A percentile compares a stretch with the other conserved stretches of the same genome.
These are phyloP conservation scores for Decorospora gaudefroyi DNA, from an alignment of 2,329 filamentous ascomycete genomes.

Conservation along the genomic window DNA sequence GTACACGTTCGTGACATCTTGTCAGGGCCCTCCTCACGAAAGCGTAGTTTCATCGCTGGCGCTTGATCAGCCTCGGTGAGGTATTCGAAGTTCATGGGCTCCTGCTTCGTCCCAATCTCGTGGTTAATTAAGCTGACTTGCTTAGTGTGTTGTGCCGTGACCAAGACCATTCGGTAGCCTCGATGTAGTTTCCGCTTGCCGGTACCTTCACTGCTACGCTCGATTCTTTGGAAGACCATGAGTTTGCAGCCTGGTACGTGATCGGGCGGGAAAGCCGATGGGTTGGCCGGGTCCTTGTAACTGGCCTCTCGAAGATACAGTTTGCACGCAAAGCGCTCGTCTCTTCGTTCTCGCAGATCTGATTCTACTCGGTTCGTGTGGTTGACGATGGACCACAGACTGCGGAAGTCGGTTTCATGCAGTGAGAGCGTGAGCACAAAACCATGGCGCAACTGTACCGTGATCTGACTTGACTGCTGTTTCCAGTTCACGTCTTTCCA, in stretches of 20 bases:
- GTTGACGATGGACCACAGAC: constrained; percentile 81
- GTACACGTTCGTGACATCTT: constrained; percentile 56
- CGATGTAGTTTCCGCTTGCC: constrained; percentile 74
- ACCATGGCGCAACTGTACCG: constrained; percentile 72
- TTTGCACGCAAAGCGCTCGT: constrained; percentile 72
- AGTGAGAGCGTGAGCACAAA: constrained; percentile 74
- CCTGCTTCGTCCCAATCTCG: constrained; percentile 61
- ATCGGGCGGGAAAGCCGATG: constrained; percentile 75
- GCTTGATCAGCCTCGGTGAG: constrained; percentile 62
- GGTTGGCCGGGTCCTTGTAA: constrained; percentile 75
- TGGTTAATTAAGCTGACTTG: constrained; percentile 78
- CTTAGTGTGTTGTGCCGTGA: constrained; percentile 77
- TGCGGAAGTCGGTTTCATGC: constrained; percentile 75
- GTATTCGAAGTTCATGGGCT: constrained; percentile 78
- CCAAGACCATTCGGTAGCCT: constrained; percentile 76
- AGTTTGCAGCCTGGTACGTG: constrained; percentile 72
- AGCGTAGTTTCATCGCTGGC: constrained; percentile 71
- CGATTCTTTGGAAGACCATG: constrained; percentile 72
- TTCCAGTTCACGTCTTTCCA: constrained; percentile 87
- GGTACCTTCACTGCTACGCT: constrained; percentile 70
- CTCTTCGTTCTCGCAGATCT: constrained; percentile 68
- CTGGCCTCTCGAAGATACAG: constrained; percentile 74
- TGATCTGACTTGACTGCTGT: constrained; percentile 66
- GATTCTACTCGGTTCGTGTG: constrained; percentile 77
- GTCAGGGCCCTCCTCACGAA: constrained; percentile 63